Conservation (phyloP, 2,329 filamentous ascomycete genomes). For the Epichloe sp. region DNA sequence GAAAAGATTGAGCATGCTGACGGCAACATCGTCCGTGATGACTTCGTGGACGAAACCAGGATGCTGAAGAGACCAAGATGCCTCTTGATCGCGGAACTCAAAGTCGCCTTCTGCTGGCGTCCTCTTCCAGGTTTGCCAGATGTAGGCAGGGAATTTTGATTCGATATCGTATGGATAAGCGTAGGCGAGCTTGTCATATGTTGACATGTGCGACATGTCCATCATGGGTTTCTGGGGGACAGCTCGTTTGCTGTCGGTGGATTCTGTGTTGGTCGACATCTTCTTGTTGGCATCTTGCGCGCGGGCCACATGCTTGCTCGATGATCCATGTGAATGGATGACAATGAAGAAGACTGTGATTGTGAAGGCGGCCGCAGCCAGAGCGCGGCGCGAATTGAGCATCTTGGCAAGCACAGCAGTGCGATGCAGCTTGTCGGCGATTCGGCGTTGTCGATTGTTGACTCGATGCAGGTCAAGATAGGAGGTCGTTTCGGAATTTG, state of each 20-base stretch:
- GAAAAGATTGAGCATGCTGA: slow-evolving; percentile 69
- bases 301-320: background rate
- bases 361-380: slow-evolving; percentile 57
- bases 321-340: slow-evolving; percentile 39
- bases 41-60: slow-evolving; percentile 93
- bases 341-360: slow-evolving; percentile 57
- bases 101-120: slow-evolving; percentile 69
- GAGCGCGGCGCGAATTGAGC: slow-evolving; percentile 66
- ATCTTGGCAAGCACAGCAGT: slow-evolving; percentile 31
- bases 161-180: slow-evolving; percentile 88
- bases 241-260: slow-evolving; percentile 4
- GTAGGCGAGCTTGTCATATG: slow-evolving; percentile 74
- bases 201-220: slow-evolving; percentile 58
- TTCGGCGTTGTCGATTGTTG: background rate
- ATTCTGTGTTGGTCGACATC: slow-evolving; percentile 9
- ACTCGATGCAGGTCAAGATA: background rate
- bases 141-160: slow-evolving; percentile 85
- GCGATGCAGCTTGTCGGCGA: background rate
- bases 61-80: slow-evolving; percentile 77
- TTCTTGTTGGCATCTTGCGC: slow-evolving; percentile 11
- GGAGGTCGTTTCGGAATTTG: background rate
- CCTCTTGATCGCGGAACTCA: slow-evolving; percentile 68
- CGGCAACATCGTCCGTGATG: slow-evolving; percentile 79
- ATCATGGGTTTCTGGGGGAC: slow-evolving; percentile 41
- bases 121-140: slow-evolving; percentile 98